Evolutionary conservation across 202 grass and related monocot species (phyloP).

Genomic region (Digitaria exilis): DNA sequence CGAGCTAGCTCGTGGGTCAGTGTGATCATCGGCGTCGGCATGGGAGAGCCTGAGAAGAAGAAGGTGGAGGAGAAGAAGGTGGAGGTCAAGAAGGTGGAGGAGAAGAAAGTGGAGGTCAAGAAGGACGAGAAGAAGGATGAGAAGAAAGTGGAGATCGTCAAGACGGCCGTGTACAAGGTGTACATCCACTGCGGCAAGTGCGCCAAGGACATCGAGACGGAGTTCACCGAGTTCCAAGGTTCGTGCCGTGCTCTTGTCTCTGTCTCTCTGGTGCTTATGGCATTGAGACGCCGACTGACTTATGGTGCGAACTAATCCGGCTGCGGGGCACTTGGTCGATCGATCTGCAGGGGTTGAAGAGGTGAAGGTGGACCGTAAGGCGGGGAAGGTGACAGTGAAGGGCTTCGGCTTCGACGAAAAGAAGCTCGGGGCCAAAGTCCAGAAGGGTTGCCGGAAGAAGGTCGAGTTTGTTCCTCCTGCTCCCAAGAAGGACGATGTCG

Average conservation of each 20-base stretch:
- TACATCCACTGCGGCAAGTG: slow-evolving; percentile 80
- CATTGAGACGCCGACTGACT: not conserved
- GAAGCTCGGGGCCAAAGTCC: slow-evolving; percentile 60
- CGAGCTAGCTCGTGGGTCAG: no score
- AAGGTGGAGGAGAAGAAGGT: slow-evolving; percentile 47
- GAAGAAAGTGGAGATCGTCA: slow-evolving; percentile 45
- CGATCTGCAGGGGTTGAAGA: slow-evolving; percentile 60
- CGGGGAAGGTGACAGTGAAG: slow-evolving; percentile 67
- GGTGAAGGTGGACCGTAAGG: slow-evolving; percentile 63
- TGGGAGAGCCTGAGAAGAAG: slow-evolving; percentile 40
- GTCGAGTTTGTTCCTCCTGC: slow-evolving; percentile 58
- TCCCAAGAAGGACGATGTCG: slow-evolving; percentile 33
- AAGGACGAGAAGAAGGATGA: slow-evolving; percentile 21
- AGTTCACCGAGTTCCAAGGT: slow-evolving; percentile 75
- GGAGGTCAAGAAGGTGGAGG: slow-evolving; percentile 14
- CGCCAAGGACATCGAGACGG: slow-evolving; percentile 48
- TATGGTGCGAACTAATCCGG: no score
- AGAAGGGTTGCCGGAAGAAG: slow-evolving; percentile 63
- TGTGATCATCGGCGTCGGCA: not conserved
- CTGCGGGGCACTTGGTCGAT: no score
- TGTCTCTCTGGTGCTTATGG: no score
- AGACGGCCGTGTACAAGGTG: slow-evolving; percentile 69
- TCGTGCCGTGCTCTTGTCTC: no score
- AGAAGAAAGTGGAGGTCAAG: slow-evolving; percentile 45
- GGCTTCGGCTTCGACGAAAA: slow-evolving; percentile 59